phyloP scores from a whole-genome alignment of 176 grass and related monocot species.

The Hyparrhenia diplandra region DNA sequence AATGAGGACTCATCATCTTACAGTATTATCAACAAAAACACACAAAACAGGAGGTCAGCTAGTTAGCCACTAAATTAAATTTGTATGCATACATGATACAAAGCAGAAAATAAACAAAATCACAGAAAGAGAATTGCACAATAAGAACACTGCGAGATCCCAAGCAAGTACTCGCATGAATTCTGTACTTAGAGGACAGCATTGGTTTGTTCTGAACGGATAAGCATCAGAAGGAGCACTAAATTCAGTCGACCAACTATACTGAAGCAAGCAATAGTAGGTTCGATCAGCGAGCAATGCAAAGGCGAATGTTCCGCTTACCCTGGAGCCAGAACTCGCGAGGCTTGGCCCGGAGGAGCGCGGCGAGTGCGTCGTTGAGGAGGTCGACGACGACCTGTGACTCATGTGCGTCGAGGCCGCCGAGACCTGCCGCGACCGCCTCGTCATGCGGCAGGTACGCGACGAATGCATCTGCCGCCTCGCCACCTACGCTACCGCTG shows the following conservation, averaged over 20 bases:
- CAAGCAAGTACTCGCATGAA: neutral
- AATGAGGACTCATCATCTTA: neutral
- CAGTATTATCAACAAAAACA: neutral
- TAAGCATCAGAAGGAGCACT: neutral
- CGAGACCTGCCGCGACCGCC: conserved; percentile 76
- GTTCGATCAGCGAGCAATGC: neutral
- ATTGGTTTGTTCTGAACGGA: neutral
- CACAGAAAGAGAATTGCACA: neutral
- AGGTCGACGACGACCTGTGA: conserved; percentile 88
- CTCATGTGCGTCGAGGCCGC: conserved; percentile 80
- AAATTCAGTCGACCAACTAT: neutral
- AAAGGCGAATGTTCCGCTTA: neutral
- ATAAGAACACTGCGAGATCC: neutral
- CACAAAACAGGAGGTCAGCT: neutral
- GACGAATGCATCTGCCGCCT: conserved; percentile 44
- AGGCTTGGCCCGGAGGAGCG: conserved; percentile 56
- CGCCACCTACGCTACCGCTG: neutral
- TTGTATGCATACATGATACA: neutral
- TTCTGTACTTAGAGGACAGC: neutral
- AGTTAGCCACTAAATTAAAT: conserved; percentile 18
- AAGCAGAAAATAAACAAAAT: neutral
- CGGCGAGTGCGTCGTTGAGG: conserved; percentile 67
- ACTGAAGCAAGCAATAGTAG: neutral
- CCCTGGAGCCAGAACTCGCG: conserved; percentile 60
- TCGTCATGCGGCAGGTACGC: conserved; percentile 90